phyloP scores from a whole-genome alignment of 768 basidiomycete species.

The Boletus sp. region DNA sequence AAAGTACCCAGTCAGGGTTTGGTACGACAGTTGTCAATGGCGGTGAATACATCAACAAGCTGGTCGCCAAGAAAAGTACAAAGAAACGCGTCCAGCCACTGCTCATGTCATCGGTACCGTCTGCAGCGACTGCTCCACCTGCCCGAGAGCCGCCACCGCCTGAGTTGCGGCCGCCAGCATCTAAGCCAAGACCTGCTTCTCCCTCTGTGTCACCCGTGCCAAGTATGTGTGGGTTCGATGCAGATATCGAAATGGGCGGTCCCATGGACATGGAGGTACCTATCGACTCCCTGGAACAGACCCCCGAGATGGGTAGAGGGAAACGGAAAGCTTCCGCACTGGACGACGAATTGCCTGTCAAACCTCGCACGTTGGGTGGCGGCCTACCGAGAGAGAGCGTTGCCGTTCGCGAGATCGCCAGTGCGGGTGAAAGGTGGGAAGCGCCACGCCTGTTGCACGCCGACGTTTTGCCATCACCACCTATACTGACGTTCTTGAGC shows the following conservation, averaged over 20 bases:
- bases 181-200: conserved; percentile 26
- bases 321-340: conserved; percentile 50
- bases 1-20: conserved; percentile 40
- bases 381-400: conserved; percentile 52
- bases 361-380: conserved; percentile 64
- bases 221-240: conserved; percentile 47
- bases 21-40: conserved; percentile 35
- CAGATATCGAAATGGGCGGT: conserved; percentile 40
- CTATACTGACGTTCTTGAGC: conserved; percentile 58
- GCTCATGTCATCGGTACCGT: conserved; percentile 38
- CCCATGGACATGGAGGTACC: conserved; percentile 52
- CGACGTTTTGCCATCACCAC: conserved; percentile 42
- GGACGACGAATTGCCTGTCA: conserved; percentile 40
- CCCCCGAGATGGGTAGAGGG: conserved; percentile 38
- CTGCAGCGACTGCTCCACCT: conserved; percentile 24
- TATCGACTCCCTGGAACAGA: conserved; percentile 51
- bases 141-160: conserved; percentile 10
- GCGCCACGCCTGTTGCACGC: conserved; percentile 19
- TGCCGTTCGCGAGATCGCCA: conserved; percentile 52
- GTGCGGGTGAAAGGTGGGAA: conserved; percentile 14
- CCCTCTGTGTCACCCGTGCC: conserved; percentile 45
- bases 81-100: conserved; percentile 64
- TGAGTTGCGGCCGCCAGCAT: conserved; percentile 18
- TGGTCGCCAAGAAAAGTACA: conserved; percentile 69
- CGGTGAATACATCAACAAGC: conserved; percentile 64